Base-by-base conservation (phyloP, 371 early-diverging fungal genomes). In the Mycotypha africana region DNA sequence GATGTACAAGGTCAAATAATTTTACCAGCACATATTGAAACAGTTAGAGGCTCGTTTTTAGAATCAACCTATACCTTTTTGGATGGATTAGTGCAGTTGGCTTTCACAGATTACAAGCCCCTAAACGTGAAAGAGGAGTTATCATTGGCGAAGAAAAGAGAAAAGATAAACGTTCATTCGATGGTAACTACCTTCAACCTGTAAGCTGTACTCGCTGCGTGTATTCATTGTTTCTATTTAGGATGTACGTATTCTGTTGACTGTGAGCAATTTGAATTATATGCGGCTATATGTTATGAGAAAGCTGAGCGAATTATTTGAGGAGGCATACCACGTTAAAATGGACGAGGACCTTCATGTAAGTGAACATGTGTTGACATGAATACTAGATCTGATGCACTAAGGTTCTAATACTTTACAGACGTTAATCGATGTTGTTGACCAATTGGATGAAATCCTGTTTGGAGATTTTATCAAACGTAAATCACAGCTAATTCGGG, bases 401-500 rank as follows among this genome's bases (percentile, higher is more conserved):
- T 38, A 22, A 26, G 15, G 3, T 2, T 17, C 17, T 8, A 25
- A 21, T 32, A 1, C 24, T 14, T 12, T 16, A 8, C 54, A 85
- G 82, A 70, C 70, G 0, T 52, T 86, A 8, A 61, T 74, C 19
- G 82, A 84, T 38, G 76, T 79, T 5, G 70, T 83, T 21, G 76
- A 77, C 37, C 73, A 83, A 37, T 56, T 97, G 42, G 93, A 95
- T 56, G 70, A 62, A 17, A 74, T 92, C 38, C 57, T 95, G 23
- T 91, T 95, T 61, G 81, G 83, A 11, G 86, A 86, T 53, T 93
- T 91, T 49, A 75, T 92, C 38, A 81, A 85, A 36, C 82, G 89
- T 26, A 90, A 89, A 62, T 64, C 84, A 0, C 62, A 65, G 20
- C 53, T 71, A 22, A 73, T 95, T 10, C 76, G 76, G 21, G 70